Evolutionary conservation across 202 grass and related monocot species (phyloP).

Genomic region (Setaria viridis): DNA sequence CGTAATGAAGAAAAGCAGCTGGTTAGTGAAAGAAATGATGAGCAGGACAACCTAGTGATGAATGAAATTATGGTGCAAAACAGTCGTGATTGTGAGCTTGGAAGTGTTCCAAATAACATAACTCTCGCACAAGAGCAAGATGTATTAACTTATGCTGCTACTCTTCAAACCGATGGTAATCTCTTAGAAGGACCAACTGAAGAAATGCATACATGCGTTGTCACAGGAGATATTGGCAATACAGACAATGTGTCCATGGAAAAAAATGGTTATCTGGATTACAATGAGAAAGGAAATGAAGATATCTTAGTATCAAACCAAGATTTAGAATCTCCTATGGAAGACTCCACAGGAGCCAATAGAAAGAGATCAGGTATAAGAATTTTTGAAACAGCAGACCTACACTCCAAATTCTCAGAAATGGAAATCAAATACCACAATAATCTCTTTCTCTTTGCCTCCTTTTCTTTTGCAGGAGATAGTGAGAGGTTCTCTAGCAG

Average conservation of each 20-base stretch:
- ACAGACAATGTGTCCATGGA: not conserved
- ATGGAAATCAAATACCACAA: not conserved
- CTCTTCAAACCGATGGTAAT: slow-evolving; percentile 5
- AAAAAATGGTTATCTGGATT: not conserved
- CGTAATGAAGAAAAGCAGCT: not conserved
- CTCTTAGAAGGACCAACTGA: not conserved
- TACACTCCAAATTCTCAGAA: not conserved
- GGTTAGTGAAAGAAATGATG: not conserved
- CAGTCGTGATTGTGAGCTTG: not conserved
- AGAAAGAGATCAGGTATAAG: slow-evolving; percentile 23
- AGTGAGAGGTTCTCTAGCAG: not conserved
- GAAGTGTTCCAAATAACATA: not conserved
- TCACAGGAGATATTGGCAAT: not conserved
- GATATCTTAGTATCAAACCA: not conserved
- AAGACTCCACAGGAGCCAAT: not conserved
- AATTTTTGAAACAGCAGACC: not conserved
- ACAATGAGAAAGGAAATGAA: slow-evolving; percentile 7
- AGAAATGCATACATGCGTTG: not conserved
- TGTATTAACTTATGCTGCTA: slow-evolving; percentile 7
- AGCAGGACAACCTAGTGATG: not conserved
- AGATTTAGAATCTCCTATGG: slow-evolving; percentile 10
- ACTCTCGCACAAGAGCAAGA: not conserved
- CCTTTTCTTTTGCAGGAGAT: slow-evolving; percentile 23
- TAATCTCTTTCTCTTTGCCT: not conserved
- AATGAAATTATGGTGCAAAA: not conserved